phyloP scores from a whole-genome alignment of 257 asterid species.

The Linderniella brevidens region DNA sequence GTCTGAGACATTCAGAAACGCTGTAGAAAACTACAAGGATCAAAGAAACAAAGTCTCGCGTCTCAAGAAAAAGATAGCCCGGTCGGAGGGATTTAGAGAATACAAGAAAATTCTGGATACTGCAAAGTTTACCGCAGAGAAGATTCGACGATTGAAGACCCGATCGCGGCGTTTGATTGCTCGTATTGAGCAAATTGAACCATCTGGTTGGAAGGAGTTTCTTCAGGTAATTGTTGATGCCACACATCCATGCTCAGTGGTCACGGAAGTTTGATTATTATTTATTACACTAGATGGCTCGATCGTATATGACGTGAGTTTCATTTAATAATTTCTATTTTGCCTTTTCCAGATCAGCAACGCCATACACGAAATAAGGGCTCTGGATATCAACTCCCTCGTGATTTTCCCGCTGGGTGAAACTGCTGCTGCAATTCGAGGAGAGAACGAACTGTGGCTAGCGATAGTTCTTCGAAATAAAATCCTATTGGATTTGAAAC shows the following conservation, averaged over 20 bases:
- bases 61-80: conserved; percentile 70
- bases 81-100: conserved; percentile 77
- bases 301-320: background rate
- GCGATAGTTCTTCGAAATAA: conserved; percentile 88
- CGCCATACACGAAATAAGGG: conserved; percentile 88
- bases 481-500: conserved; percentile 64
- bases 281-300: background rate
- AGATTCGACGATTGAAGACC: conserved; percentile 65
- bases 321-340: conserved; percentile 8
- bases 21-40: conserved; percentile 66
- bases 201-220: conserved; percentile 99
- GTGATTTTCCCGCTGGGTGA: conserved; percentile 86
- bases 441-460: conserved; percentile 96
- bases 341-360: conserved; percentile 62
- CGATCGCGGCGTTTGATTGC: conserved; percentile 63
- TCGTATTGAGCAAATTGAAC: conserved; percentile 91
- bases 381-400: conserved; percentile 80
- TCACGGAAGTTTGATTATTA: background rate
- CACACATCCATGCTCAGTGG: conserved; percentile 4
- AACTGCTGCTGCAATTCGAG: conserved; percentile 95
- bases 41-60: conserved; percentile 82
- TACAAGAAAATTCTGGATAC: conserved; percentile 63
- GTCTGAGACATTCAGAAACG: conserved; percentile 60
- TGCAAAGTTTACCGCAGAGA: conserved; percentile 76
- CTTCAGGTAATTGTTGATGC: conserved; percentile 40